Percentiles rank a stretch among this genome's conserved stretches.
phyloP scores from a whole-genome alignment of 495 filamentous ascomycete genomes.

The Delitschia confertaspora region DNA sequence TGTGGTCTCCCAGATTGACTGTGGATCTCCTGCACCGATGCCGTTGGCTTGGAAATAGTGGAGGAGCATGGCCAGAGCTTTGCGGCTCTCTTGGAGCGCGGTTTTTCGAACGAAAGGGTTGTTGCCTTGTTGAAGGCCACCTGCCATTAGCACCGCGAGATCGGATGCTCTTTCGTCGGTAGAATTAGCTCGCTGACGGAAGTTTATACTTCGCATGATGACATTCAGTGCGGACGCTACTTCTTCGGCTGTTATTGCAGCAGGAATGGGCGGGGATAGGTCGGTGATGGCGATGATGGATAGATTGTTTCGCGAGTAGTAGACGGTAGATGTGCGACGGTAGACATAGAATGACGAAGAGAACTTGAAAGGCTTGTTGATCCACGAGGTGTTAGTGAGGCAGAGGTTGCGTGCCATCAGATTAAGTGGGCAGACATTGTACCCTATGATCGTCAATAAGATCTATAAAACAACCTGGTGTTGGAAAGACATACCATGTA shows the following conservation, averaged over 20 bases:
- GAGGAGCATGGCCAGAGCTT: not conserved
- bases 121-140: not conserved
- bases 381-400: not conserved
- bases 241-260: no score
- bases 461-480: no score
- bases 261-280: not conserved
- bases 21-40: not conserved
- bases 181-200: not conserved
- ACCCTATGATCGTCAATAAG: no score
- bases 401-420: not conserved
- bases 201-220: constrained; percentile 1
- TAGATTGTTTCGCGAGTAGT: not conserved
- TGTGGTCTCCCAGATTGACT: not conserved
- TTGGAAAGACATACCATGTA: no score
- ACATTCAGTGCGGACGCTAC: not conserved
- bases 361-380: not conserved
- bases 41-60: constrained; percentile 2
- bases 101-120: not conserved
- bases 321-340: not conserved
- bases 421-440: not conserved
- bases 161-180: not conserved
- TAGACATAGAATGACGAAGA: constrained; percentile 1
- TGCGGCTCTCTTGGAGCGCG: not conserved
- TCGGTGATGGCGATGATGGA: not conserved
- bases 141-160: not conserved